phyloP scores from a whole-genome alignment of 306 rosid genomes.

The Pterocarpus santalinus region DNA sequence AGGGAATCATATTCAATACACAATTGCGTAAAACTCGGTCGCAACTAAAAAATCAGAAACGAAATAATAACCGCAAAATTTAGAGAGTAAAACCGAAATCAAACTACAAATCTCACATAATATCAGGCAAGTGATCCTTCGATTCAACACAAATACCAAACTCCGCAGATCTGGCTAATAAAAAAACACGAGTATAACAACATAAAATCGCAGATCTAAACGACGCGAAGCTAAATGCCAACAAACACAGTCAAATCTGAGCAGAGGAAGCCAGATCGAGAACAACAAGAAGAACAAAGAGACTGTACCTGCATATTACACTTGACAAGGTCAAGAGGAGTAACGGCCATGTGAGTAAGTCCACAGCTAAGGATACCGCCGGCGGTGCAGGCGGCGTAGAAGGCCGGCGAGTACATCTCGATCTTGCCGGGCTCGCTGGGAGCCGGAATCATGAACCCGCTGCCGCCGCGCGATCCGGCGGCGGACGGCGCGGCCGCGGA shows the following conservation, averaged over 20 bases:
- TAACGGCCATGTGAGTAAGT: conserved; percentile 91
- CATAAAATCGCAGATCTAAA: conserved; percentile 56
- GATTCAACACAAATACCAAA: neutral
- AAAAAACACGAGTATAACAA: neutral
- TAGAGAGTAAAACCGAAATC: neutral
- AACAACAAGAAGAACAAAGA: neutral
- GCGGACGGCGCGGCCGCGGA: conserved; percentile 27
- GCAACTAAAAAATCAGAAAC: neutral
- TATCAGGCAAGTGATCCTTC: neutral
- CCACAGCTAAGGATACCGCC: conserved; percentile 96
- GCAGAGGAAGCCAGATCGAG: conserved; percentile 42
- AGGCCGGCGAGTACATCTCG: conserved; percentile 89
- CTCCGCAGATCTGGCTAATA: conserved; percentile 40
- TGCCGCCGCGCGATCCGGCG: conserved; percentile 31
- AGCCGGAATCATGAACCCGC: conserved; percentile 56
- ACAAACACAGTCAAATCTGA: neutral
- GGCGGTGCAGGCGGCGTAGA: conserved; percentile 87
- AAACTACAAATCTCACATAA: neutral
- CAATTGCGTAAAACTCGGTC: neutral
- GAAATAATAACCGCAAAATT: neutral
- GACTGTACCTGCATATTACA: conserved; percentile 94
- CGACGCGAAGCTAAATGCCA: neutral
- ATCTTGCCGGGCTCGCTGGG: conserved; percentile 74
- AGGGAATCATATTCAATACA: neutral
- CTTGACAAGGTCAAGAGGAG: conserved; percentile 98